Percentiles rank a stretch among this genome's conserved stretches.
phyloP scores from a whole-genome alignment of 495 filamentous ascomycete genomes.

The Monascus purpureus region DNA sequence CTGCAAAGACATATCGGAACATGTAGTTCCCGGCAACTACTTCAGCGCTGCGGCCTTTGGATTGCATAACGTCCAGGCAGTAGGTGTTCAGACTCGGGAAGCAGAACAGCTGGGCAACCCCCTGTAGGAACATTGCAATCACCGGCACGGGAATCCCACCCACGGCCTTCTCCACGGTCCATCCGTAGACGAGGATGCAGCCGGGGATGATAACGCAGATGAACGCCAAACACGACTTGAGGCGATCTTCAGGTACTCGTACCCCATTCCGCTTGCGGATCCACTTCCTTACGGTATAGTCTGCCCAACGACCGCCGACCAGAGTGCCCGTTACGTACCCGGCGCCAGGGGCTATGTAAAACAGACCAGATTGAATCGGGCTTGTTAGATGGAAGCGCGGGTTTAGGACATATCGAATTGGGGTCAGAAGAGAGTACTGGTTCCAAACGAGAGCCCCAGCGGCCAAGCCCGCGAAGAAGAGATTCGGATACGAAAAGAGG shows the following conservation, averaged over 20 bases:
- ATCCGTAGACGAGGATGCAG: slow-evolving; percentile 59
- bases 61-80: slow-evolving; percentile 61
- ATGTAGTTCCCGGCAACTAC: slow-evolving; percentile 65
- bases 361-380: slow-evolving; percentile 52
- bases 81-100: slow-evolving; percentile 64
- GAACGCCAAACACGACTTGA: slow-evolving; percentile 46
- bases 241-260: slow-evolving; percentile 55
- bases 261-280: slow-evolving; percentile 40
- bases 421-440: slow-evolving; percentile 58
- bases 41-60: slow-evolving; percentile 40
- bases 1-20: slow-evolving; percentile 54
- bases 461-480: slow-evolving; percentile 46
- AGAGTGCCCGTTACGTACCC: slow-evolving; percentile 60
- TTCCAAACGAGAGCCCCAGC: slow-evolving; percentile 54
- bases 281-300: slow-evolving; percentile 48
- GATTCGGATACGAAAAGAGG: slow-evolving; percentile 49
- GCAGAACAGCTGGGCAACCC: slow-evolving; percentile 57
- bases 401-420: slow-evolving; percentile 62
- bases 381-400: slow-evolving; percentile 53
- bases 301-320: slow-evolving; percentile 57
- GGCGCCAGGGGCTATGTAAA: slow-evolving; percentile 60
- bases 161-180: slow-evolving; percentile 50
- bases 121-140: slow-evolving; percentile 57
- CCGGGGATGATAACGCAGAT: slow-evolving; percentile 46
- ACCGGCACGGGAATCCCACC: slow-evolving; percentile 57